Evolutionary conservation across 2,329 filamentous ascomycete genomes (phyloP).

Genomic region (Coniella lustricola): DNA sequence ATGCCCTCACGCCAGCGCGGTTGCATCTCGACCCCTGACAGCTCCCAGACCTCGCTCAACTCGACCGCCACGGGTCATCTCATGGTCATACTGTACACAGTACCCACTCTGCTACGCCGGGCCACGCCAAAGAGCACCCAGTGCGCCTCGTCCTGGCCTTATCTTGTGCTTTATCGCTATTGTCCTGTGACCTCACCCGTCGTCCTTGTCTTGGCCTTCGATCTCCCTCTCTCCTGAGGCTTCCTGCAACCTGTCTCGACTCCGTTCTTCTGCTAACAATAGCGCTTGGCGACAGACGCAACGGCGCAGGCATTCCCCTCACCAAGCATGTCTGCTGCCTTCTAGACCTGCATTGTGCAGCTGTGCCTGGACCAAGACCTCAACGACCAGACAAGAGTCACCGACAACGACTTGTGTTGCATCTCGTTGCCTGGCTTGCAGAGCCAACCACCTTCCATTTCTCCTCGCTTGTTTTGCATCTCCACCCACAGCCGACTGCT

Average conservation of each 20-base stretch:
- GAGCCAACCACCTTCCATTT: slow-evolving; percentile 11
- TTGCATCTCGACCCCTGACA: not conserved
- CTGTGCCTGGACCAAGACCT: slow-evolving; percentile 2
- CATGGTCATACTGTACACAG: slow-evolving; percentile 9
- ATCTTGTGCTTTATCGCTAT: not conserved
- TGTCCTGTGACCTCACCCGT: slow-evolving; percentile 10
- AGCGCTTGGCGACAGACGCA: not conserved
- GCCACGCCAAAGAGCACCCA: not conserved
- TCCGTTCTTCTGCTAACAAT: not conserved
- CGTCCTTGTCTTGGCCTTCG: not conserved
- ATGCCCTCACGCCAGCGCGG: not conserved
- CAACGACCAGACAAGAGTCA: slow-evolving; percentile 1
- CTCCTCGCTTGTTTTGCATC: slow-evolving; percentile 2
- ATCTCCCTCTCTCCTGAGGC: slow-evolving; percentile 1
- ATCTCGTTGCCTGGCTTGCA: slow-evolving; percentile 11
- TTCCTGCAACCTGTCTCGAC: slow-evolving; percentile 2
- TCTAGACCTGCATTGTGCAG: slow-evolving; percentile 11
- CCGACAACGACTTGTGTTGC: slow-evolving; percentile 1
- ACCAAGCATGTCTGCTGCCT: slow-evolving; percentile 9
- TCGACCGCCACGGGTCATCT: slow-evolving; percentile 8
- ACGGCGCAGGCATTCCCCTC: slow-evolving; percentile 1
- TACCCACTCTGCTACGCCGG: slow-evolving; percentile 2
- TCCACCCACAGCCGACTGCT: slow-evolving; percentile 13
- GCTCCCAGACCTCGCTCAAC: not conserved
- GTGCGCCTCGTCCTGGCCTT: not conserved